These are phyloP conservation scores for Acacia concinna DNA, from an alignment of 331 rosid species.

Conservation along the genomic window DNA sequence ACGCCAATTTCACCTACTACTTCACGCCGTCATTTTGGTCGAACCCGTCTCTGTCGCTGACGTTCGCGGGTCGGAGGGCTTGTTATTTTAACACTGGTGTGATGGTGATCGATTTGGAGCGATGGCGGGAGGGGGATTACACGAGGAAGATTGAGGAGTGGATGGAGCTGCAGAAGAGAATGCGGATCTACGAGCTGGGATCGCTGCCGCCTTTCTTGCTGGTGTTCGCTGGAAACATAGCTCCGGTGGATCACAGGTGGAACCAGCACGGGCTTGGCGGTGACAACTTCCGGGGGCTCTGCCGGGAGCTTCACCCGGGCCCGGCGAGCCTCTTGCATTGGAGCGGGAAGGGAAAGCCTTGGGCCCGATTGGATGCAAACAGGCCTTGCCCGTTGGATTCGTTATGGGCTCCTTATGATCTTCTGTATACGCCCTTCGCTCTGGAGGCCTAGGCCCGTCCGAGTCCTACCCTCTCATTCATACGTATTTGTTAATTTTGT, in stretches of 20 bases:
- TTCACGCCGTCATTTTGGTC: slow-evolving; percentile 88
- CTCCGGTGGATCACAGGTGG: slow-evolving; percentile 80
- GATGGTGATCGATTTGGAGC: slow-evolving; percentile 75
- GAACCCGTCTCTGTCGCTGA: slow-evolving; percentile 62
- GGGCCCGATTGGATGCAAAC: slow-evolving; percentile 76
- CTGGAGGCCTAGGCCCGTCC: slow-evolving; percentile 42
- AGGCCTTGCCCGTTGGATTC: slow-evolving; percentile 87
- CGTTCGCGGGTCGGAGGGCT: slow-evolving; percentile 58
- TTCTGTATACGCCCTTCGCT: slow-evolving; percentile 49
- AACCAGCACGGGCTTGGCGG: slow-evolving; percentile 97
- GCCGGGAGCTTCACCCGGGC: slow-evolving; percentile 77
- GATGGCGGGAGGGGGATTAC: slow-evolving; percentile 76
- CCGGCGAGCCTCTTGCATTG: slow-evolving; percentile 89
- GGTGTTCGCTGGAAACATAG: slow-evolving; percentile 77
- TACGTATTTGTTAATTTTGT: not conserved
- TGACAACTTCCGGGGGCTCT: slow-evolving; percentile 72
- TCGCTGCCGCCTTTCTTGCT: slow-evolving; percentile 82
- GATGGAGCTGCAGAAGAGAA: slow-evolving; percentile 94
- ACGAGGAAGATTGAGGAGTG: slow-evolving; percentile 70
- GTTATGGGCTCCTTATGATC: slow-evolving; percentile 90
- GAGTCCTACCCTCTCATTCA: not conserved
- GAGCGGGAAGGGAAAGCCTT: slow-evolving; percentile 98
- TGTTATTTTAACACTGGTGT: slow-evolving; percentile 97
- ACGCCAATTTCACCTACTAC: slow-evolving; percentile 74
- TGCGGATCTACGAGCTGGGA: slow-evolving; percentile 92